A percentile compares a stretch with the other conserved stretches of the same genome.
Evolutionary conservation across 2,329 filamentous ascomycete species (phyloP).

Genomic region (Colletotrichum theobromicola): DNA sequence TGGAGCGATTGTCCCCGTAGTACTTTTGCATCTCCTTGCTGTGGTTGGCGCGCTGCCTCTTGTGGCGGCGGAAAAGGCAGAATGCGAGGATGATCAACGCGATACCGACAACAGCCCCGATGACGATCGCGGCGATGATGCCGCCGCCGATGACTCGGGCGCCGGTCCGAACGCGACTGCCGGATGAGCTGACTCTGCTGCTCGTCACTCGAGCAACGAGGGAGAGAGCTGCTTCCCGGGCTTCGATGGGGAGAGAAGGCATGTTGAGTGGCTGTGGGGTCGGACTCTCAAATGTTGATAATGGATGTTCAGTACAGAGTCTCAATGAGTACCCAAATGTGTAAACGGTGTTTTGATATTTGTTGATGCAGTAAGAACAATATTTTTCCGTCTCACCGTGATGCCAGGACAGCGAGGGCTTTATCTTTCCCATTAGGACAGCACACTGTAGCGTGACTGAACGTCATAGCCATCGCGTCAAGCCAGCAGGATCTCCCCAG

Average conservation of each 20-base stretch:
- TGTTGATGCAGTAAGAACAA: neutral
- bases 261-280: neutral
- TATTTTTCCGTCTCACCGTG: neutral
- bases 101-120: neutral
- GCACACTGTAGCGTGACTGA: neutral
- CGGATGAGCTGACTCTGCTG: neutral
- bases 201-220: neutral
- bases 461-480: neutral
- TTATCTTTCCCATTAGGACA: neutral
- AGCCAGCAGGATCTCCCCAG: neutral
- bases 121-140: slow-evolving; percentile 12
- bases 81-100: neutral
- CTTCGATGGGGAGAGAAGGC: neutral
- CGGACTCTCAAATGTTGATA: neutral
- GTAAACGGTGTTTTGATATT: neutral
- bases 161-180: neutral
- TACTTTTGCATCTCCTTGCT: slow-evolving; percentile 15
- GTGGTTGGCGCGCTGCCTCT: neutral
- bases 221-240: neutral
- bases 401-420: neutral
- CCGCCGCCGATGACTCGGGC: neutral
- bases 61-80: neutral
- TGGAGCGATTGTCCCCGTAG: slow-evolving; percentile 12
- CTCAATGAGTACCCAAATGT: neutral
- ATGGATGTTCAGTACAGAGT: neutral